Conservation (phyloP, 306 rosid genomes). For the Rubus idaeus region DNA sequence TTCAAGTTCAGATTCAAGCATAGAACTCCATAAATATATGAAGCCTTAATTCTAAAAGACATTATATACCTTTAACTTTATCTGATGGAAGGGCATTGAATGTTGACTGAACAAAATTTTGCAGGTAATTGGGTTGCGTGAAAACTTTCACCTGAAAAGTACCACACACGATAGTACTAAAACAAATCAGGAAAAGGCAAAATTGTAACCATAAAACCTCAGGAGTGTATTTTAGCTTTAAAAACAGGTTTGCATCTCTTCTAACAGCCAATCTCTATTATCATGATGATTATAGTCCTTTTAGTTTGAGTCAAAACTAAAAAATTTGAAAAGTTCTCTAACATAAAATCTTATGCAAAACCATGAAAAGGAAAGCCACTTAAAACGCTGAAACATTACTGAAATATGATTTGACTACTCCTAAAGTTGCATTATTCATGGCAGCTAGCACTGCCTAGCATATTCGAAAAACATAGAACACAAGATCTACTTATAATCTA, state of each 20-base stretch:
- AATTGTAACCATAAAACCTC: not conserved
- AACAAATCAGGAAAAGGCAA: conserved; percentile 9
- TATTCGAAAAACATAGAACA: not conserved
- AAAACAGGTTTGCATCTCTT: conserved; percentile 5
- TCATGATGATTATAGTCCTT: not conserved
- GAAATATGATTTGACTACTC: not conserved
- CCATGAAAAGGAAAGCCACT: not conserved
- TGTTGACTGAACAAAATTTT: conserved; percentile 91
- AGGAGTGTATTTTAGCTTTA: conserved; percentile 9
- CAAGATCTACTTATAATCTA: not conserved
- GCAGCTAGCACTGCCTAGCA: not conserved
- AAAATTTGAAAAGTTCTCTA: not conserved
- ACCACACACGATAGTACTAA: conserved; percentile 23
- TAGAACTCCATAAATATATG: not conserved
- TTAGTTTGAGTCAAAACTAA: not conserved
- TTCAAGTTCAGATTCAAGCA: conserved; percentile 1
- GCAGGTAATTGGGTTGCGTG: conserved; percentile 76
- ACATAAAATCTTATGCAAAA: not conserved
- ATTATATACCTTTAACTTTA: conserved; percentile 69
- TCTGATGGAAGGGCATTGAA: conserved; percentile 76
- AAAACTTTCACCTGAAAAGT: conserved; percentile 89
- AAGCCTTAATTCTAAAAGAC: not conserved
- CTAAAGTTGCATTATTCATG: not conserved
- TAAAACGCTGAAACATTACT: not conserved
- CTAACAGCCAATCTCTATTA: not conserved